phyloP scores from a whole-genome alignment of 192 early-diverging fungal species.

The Umbelopsis sp. region DNA sequence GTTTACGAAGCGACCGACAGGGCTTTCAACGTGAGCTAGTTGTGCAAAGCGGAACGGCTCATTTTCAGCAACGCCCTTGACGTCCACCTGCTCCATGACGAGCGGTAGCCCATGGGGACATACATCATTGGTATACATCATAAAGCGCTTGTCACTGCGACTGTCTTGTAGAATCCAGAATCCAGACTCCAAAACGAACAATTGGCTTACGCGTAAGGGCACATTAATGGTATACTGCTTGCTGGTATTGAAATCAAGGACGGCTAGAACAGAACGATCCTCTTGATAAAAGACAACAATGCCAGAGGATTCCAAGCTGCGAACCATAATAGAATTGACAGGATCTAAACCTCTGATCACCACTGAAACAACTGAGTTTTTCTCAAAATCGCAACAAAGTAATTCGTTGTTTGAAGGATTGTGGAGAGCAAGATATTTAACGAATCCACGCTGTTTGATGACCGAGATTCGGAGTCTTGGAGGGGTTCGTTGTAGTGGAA shows the following conservation, averaged over 20 bases:
- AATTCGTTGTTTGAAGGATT: constrained; percentile 63
- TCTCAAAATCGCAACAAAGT: constrained; percentile 54
- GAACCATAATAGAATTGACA: constrained; percentile 49
- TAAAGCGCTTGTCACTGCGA: constrained; percentile 40
- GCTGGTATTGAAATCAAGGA: constrained; percentile 60
- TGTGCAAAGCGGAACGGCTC: constrained; percentile 5
- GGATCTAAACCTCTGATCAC: constrained; percentile 45
- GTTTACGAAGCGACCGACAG: not conserved
- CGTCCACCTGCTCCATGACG: constrained; percentile 10
- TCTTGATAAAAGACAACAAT: constrained; percentile 60
- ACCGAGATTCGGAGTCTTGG: constrained; percentile 52
- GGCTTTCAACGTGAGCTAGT: not conserved
- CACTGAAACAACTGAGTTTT: constrained; percentile 51
- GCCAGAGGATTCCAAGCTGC: constrained; percentile 36
- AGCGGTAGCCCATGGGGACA: not conserved
- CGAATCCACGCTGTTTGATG: constrained; percentile 34
- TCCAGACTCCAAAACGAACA: constrained; percentile 45
- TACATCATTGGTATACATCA: constrained; percentile 32
- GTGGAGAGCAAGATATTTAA: constrained; percentile 58
- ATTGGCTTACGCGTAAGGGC: constrained; percentile 46
- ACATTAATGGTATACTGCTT: constrained; percentile 52
- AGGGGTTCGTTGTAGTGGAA: constrained; percentile 61
- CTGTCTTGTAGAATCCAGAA: constrained; percentile 54
- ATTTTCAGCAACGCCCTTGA: constrained; percentile 15
- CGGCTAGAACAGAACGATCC: constrained; percentile 43